Percentiles rank a stretch among this genome's conserved stretches.
These are phyloP conservation scores for Candida labiduridarum DNA, from an alignment of 1,139 yeast species.

Conservation along the genomic window DNA sequence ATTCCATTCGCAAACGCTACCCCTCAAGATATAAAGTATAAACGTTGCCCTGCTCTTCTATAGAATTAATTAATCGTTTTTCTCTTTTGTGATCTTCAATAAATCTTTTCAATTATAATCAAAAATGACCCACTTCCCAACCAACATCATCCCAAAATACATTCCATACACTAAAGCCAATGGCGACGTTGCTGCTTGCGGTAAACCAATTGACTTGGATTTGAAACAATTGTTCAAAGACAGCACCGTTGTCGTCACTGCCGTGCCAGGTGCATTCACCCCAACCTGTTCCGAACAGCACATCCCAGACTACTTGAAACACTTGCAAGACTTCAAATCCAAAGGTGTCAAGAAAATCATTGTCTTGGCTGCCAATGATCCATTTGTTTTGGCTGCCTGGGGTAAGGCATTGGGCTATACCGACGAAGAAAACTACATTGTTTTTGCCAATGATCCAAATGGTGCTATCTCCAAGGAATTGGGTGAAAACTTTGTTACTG, in stretches of 20 bases:
- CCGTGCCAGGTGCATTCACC: constrained; percentile 92
- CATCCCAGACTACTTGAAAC: constrained; percentile 70
- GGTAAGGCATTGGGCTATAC: constrained; percentile 66
- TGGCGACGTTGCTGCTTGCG: constrained; percentile 51
- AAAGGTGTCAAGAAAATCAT: constrained; percentile 75
- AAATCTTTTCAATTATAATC: too few relatives aligned
- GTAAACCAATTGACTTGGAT: constrained; percentile 54
- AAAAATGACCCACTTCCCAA: constrained; percentile 39
- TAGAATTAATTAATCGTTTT: too few relatives aligned
- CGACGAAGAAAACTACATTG: constrained; percentile 49
- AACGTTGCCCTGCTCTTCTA: too few relatives aligned
- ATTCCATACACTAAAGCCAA: constrained; percentile 55
- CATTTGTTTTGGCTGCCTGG: constrained; percentile 83
- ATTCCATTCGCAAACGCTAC: too few relatives aligned
- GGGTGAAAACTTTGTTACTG: constrained; percentile 55
- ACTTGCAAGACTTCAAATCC: constrained; percentile 53
- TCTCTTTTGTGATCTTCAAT: too few relatives aligned
- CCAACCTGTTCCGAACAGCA: constrained; percentile 85
- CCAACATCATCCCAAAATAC: constrained; percentile 55
- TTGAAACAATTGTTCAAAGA: constrained; percentile 51
- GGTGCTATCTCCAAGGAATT: constrained; percentile 47
- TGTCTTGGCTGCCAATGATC: constrained; percentile 77
- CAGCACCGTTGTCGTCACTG: constrained; percentile 66
- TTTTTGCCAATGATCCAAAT: constrained; percentile 78
- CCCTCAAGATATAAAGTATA: too few relatives aligned